A percentile compares a stretch with the other conserved stretches of the same genome.
These are phyloP conservation scores for Lachnellula subtilissima DNA, from an alignment of 2,329 filamentous ascomycete genomes.

Conservation along the genomic window DNA sequence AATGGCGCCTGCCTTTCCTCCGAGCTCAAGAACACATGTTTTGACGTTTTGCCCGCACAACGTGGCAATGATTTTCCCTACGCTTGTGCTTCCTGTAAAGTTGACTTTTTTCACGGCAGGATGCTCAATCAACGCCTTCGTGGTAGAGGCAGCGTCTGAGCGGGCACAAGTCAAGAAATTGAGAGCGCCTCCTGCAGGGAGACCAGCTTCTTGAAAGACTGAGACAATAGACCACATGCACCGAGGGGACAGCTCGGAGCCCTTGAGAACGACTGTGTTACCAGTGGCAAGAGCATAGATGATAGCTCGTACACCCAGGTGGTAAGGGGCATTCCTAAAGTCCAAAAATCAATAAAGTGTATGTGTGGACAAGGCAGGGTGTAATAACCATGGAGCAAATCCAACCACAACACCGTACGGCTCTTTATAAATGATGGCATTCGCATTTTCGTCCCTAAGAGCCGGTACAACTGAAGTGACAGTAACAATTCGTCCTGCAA, in stretches of 20 bases:
- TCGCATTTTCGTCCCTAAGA: constrained; percentile 41
- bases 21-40: constrained; percentile 64
- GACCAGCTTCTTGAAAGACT: constrained; percentile 58
- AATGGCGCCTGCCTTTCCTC: constrained; percentile 64
- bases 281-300: constrained; percentile 64
- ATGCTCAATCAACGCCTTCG: constrained; percentile 51
- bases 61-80: constrained; percentile 62
- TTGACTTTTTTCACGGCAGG: constrained; percentile 61
- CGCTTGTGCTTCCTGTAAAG: constrained; percentile 67
- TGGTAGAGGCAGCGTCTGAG: constrained; percentile 50
- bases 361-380: too few relatives aligned
- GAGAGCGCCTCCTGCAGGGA: constrained; percentile 55
- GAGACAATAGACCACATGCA: constrained; percentile 51
- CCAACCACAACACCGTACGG: constrained; percentile 74
- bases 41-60: constrained; percentile 61
- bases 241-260: constrained; percentile 60
- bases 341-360: too few relatives aligned
- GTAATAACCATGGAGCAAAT: constrained; percentile 67
- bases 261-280: constrained; percentile 69
- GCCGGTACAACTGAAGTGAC: constrained; percentile 32
- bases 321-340: constrained; percentile 44
- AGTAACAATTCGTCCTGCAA: constrained; percentile 35
- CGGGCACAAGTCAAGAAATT: constrained; percentile 52
- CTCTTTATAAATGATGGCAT: constrained; percentile 64
- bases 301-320: constrained; percentile 49